Conservation (phyloP, 345 rosid genomes). For the Capsella bursapastoris region DNA sequence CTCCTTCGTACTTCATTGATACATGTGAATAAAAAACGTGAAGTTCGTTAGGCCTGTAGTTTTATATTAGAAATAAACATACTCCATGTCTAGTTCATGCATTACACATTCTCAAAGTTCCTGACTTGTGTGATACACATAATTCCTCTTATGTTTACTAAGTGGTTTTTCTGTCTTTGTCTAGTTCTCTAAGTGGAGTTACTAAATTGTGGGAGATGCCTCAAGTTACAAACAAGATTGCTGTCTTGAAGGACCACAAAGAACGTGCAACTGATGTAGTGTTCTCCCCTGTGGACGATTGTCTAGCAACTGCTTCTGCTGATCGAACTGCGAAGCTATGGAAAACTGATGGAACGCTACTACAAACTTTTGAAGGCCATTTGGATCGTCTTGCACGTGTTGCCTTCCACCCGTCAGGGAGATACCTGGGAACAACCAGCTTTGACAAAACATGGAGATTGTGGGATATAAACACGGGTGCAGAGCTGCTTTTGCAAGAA, state of each 20-base stretch:
- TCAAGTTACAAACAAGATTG: slow-evolving; percentile 58
- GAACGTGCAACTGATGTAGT: slow-evolving; percentile 93
- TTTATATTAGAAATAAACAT: background rate
- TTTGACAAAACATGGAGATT: slow-evolving; percentile 98
- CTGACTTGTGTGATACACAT: slow-evolving; percentile 30
- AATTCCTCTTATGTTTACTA: slow-evolving; percentile 32
- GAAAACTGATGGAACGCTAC: slow-evolving; percentile 79
- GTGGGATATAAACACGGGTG: slow-evolving; percentile 86
- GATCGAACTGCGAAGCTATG: slow-evolving; percentile 94
- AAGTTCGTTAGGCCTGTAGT: slow-evolving; percentile 7
- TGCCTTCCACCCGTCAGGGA: slow-evolving; percentile 95
- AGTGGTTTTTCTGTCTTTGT: slow-evolving; percentile 18
- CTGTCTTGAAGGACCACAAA: slow-evolving; percentile 79
- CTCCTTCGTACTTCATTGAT: background rate
- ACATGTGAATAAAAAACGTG: background rate
- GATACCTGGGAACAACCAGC: slow-evolving; percentile 89
- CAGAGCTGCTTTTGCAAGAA: slow-evolving; percentile 94
- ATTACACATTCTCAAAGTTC: slow-evolving; percentile 8
- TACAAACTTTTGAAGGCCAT: slow-evolving; percentile 84
- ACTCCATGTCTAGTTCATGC: slow-evolving; percentile 7
- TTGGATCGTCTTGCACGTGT: slow-evolving; percentile 91
- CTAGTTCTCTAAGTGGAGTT: slow-evolving; percentile 84
- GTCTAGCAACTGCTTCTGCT: slow-evolving; percentile 94
- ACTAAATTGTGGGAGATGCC: slow-evolving; percentile 93
- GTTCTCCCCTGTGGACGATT: slow-evolving; percentile 75